phyloP scores from a whole-genome alignment of 225 moss, liverwort and hornwort species.

The Polytrichum formosum region DNA sequence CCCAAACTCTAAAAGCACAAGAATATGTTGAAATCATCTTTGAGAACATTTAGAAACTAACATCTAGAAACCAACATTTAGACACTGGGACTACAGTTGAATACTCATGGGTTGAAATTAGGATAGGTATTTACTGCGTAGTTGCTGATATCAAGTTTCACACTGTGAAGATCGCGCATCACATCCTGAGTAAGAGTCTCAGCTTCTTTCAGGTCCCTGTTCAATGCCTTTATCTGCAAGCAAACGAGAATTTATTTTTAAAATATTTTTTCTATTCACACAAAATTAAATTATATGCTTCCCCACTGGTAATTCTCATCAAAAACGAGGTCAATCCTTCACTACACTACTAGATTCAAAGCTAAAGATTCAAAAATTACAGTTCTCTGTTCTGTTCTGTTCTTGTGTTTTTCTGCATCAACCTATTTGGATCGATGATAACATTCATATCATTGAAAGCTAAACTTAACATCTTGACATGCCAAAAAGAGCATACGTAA shows the following conservation, averaged over 20 bases:
- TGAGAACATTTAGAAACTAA: no score
- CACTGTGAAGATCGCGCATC: constrained; percentile 59
- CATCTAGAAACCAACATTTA: no score
- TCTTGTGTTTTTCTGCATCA: no score
- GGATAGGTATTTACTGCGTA: constrained; percentile 37
- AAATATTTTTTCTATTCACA: background rate
- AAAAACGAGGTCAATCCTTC: no score
- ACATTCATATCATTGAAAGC: no score
- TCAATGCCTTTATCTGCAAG: constrained; percentile 33
- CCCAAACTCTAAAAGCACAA: no score
- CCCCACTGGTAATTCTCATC: background rate
- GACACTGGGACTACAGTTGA: background rate
- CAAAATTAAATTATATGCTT: background rate
- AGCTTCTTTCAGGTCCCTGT: constrained; percentile 31
- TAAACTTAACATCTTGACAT: no score
- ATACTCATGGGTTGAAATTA: background rate
- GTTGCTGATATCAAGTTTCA: constrained; percentile 61
- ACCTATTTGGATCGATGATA: no score
- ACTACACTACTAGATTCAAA: no score
- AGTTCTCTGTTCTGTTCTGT: no score
- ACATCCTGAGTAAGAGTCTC: constrained; percentile 56
- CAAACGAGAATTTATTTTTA: background rate
- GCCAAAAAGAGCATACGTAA: background rate
- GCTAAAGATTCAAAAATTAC: no score
- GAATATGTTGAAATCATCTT: no score